Evolutionary conservation across 768 basidiomycete species (phyloP).

Genomic region (Phlegmacium glaucopus): DNA sequence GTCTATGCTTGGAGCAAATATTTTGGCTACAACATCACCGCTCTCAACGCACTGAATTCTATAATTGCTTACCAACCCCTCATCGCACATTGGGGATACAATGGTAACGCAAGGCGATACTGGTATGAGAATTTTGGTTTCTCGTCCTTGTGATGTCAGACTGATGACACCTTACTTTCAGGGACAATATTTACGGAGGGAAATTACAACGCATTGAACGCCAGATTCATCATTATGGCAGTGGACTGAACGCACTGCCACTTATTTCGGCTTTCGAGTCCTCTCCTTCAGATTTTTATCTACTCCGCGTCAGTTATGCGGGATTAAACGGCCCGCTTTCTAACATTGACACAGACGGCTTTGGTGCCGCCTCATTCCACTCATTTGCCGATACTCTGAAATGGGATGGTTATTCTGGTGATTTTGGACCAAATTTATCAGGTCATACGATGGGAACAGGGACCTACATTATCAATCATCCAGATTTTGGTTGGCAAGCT

Average conservation of each 20-base stretch:
- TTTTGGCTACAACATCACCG: constrained; percentile 50
- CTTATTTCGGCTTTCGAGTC: constrained; percentile 46
- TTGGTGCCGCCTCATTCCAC: constrained; percentile 58
- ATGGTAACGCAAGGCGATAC: constrained; percentile 56
- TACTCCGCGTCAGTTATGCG: constrained; percentile 51
- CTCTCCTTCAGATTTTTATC: constrained; percentile 44
- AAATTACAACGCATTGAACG: constrained; percentile 53
- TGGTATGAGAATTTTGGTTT: constrained; percentile 33
- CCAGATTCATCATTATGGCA: constrained; percentile 58
- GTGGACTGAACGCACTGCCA: constrained; percentile 53
- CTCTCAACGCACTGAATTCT: constrained; percentile 50
- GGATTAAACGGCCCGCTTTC: constrained; percentile 51
- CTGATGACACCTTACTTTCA: constrained; percentile 15
- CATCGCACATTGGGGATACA: constrained; percentile 60
- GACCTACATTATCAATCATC: constrained; percentile 47
- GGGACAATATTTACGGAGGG: constrained; percentile 57
- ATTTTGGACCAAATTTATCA: constrained; percentile 59
- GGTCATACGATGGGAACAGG: constrained; percentile 50
- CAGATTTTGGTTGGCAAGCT: constrained; percentile 60
- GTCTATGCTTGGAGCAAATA: constrained; percentile 52
- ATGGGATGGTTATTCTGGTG: constrained; percentile 58
- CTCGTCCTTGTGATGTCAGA: background rate
- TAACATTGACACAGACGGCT: constrained; percentile 56
- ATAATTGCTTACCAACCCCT: constrained; percentile 55
- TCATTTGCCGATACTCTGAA: constrained; percentile 53